Percentiles rank a stretch among this genome's conserved stretches.
Evolutionary conservation across 1,284 basidiomycete genomes (phyloP).

Genomic region (Pseudozyma hubeiensis): DNA sequence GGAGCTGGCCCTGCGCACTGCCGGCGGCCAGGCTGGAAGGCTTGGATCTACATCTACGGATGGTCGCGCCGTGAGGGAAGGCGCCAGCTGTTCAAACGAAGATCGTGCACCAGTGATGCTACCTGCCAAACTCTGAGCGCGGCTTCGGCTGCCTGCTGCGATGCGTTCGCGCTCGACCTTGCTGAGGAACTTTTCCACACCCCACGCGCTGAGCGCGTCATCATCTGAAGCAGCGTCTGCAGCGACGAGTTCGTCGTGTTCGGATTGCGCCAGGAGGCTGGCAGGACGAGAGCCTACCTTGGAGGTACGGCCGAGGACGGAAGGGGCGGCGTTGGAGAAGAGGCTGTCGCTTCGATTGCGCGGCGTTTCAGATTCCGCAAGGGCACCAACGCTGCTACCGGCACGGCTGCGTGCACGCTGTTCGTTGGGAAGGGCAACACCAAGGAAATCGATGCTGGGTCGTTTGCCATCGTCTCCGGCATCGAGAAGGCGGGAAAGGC

Average conservation of each 20-base stretch:
- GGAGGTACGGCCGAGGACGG: constrained; percentile 37
- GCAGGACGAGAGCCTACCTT: constrained; percentile 25
- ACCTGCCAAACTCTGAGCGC: constrained; percentile 44
- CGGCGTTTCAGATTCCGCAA: constrained; percentile 8
- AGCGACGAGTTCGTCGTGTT: constrained; percentile 4
- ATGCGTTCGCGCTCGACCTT: constrained; percentile 50
- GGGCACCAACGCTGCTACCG: constrained; percentile 35
- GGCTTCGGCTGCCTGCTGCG: constrained; percentile 33
- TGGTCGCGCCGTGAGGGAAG: constrained; percentile 7
- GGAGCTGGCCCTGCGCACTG: constrained; percentile 25
- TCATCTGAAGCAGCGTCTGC: constrained; percentile 20
- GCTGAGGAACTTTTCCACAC: constrained; percentile 62
- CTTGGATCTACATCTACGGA: constrained; percentile 20
- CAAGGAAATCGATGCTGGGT: constrained; percentile 59
- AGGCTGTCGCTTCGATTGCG: constrained; percentile 40
- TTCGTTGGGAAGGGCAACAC: constrained; percentile 56
- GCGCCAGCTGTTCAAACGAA: constrained; percentile 20
- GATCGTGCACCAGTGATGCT: constrained; percentile 11
- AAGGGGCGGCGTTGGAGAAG: constrained; percentile 35
- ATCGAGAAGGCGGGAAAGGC: constrained; percentile 40
- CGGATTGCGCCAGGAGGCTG: constrained; percentile 17
- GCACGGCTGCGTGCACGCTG: constrained; percentile 41
- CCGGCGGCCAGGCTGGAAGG: background rate
- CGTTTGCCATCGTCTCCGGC: constrained; percentile 38
- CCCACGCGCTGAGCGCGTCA: constrained; percentile 55